Evolutionary conservation across 345 rosid species (phyloP), one percentile per base, ranked within the genome.

Genomic region (Eucalyptus marginata): DNA sequence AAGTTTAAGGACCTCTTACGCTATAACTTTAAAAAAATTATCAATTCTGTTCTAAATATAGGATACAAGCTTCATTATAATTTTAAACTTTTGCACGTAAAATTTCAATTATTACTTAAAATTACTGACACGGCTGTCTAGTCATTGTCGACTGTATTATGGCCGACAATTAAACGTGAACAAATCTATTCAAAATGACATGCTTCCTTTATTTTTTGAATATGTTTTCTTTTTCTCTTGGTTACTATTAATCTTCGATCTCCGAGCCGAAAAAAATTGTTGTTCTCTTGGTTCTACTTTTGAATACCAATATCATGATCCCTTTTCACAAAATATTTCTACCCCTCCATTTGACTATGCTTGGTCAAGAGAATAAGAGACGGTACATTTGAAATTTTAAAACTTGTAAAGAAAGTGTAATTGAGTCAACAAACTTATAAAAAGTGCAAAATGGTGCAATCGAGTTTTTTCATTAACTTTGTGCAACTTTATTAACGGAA

Each of bases 261-360:
- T 96, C 98, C 6, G 92, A 92, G 93, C 96, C 98, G 51, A 94
- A 88, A 13, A 96, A 88, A 87, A 20, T 94, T 96, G 94, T 95
- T 96, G 87, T 86, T 95, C 92, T 96, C 97, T 96, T 95, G 96
- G 84, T 97, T 98, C 87, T 94, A 98, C 88, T 95, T 97, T 93
- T 95, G 99, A 59, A 98, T 96, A 88, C 96, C 98, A 54, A 95
- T 91, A 87, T 96, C 96, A 89, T 96, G 97, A 36, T 91, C 98
- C 98, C 97, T 89, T 33, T 95, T 96, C 88, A 95, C 92, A 90
- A 96, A 83, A 36, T 90, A 94, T 81, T 94, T 95, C 99, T 98
- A 96, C 98, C 98, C 96, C 47, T 95, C 95, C 98, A 94, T 94
- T 89, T 96, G 98, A 91, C 95, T 92, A 51, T 94, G 94, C 95